Conservation (phyloP, 2,329 filamentous ascomycete genomes). For the Aureobasidium sp. region DNA sequence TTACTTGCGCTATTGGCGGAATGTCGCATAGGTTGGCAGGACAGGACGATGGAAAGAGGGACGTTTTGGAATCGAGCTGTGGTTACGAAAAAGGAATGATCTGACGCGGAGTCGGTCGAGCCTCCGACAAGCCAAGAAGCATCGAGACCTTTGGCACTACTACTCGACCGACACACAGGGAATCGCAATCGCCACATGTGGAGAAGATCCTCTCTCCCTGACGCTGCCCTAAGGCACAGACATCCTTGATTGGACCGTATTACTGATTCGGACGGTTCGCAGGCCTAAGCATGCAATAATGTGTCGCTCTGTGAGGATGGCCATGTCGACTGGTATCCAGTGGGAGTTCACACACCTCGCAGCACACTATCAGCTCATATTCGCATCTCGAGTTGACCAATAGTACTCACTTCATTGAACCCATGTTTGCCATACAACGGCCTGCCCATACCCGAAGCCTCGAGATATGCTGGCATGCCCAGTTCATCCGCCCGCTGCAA, state of each 20-base stretch:
- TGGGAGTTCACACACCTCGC: not conserved
- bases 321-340: conserved; percentile 18
- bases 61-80: not conserved
- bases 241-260: not conserved
- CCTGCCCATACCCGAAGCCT: conserved; percentile 25
- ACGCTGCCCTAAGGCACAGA: not conserved
- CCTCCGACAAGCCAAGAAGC: conserved; percentile 2
- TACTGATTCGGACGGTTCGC: not conserved
- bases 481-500: conserved; percentile 29
- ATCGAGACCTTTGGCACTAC: not conserved
- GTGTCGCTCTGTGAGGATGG: conserved; percentile 8
- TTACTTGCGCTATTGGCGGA: not conserved
- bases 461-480: conserved; percentile 29
- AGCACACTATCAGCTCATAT: not conserved
- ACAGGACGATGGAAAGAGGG: not conserved
- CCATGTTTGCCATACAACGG: conserved; percentile 32
- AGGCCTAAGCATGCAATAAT: conserved; percentile 20
- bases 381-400: not conserved
- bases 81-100: not conserved
- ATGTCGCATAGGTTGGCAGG: not conserved
- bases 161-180: not conserved
- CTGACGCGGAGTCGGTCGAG: not conserved
- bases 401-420: conserved; percentile 19
- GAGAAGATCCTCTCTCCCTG: not conserved
- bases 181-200: not conserved